Evolutionary conservation across 805 yeast species (phyloP).

Genomic region (Wickerhamiella shivajii): DNA sequence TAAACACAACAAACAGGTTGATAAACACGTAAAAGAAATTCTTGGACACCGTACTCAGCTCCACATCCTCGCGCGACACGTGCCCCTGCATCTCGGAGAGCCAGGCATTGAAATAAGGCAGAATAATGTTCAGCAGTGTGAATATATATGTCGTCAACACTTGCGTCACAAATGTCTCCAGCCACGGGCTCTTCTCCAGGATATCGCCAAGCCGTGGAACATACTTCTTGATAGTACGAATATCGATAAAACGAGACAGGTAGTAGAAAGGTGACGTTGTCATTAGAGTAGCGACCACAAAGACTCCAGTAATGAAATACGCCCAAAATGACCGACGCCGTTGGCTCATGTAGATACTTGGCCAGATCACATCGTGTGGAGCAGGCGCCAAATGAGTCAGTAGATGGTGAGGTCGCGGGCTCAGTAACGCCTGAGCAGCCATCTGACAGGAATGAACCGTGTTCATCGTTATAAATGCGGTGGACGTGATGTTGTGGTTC

Average conservation of each 20-base stretch:
- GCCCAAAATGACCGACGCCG: slow-evolving; percentile 52
- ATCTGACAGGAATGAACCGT: slow-evolving; percentile 91
- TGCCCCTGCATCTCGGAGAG: slow-evolving; percentile 75
- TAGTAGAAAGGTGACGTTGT: slow-evolving; percentile 75
- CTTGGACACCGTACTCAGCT: slow-evolving; percentile 74
- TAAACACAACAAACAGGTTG: slow-evolving; percentile 83
- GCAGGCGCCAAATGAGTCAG: slow-evolving; percentile 86
- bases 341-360: slow-evolving; percentile 67
- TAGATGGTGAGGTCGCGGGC: slow-evolving; percentile 72
- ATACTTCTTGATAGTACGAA: slow-evolving; percentile 59
- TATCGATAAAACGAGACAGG: slow-evolving; percentile 66
- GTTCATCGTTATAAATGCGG: slow-evolving; percentile 91
- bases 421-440: slow-evolving; percentile 90
- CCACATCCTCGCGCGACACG: slow-evolving; percentile 86
- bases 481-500: slow-evolving; percentile 69
- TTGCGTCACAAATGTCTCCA: slow-evolving; percentile 69
- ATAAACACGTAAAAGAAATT: slow-evolving; percentile 92
- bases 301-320: slow-evolving; percentile 48
- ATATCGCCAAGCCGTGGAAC: slow-evolving; percentile 72
- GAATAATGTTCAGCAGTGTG: slow-evolving; percentile 63
- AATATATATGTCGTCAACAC: slow-evolving; percentile 82
- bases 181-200: slow-evolving; percentile 51
- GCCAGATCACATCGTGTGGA: slow-evolving; percentile 92
- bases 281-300: slow-evolving; percentile 54
- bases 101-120: slow-evolving; percentile 80